These are phyloP conservation scores for Suillus variegatus DNA, from an alignment of 768 basidiomycete species.

Conservation along the genomic window DNA sequence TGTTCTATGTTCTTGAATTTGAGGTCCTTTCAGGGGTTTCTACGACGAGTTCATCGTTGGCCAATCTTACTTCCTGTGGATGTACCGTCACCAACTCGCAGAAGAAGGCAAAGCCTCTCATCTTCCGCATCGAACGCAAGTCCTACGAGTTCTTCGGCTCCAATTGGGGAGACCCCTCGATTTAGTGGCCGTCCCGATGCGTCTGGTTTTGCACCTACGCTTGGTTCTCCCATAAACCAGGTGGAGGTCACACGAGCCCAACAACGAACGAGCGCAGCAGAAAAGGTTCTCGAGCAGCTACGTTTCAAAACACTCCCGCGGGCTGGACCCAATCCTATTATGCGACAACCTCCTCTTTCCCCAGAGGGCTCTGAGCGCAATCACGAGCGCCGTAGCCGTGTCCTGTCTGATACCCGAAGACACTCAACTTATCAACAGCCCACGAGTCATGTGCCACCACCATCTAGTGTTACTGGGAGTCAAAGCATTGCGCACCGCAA, in stretches of 20 bases:
- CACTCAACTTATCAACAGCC: slow-evolving; percentile 21
- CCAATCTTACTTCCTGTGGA: slow-evolving; percentile 66
- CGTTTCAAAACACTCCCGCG: slow-evolving; percentile 58
- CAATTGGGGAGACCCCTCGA: slow-evolving; percentile 13
- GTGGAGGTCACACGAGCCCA: slow-evolving; percentile 34
- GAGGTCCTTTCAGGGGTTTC: slow-evolving; percentile 63
- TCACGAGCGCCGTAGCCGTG: slow-evolving; percentile 24
- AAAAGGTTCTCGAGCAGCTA: slow-evolving; percentile 67
- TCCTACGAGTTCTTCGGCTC: background rate
- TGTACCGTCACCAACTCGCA: slow-evolving; percentile 21
- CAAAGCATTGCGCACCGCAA: slow-evolving; percentile 4
- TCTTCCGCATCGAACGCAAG: slow-evolving; percentile 4
- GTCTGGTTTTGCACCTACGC: slow-evolving; percentile 20
- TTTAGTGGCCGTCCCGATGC: slow-evolving; percentile 26
- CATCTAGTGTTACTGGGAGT: slow-evolving; percentile 21
- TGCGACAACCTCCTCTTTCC: slow-evolving; percentile 20
- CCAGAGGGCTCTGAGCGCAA: slow-evolving; percentile 17
- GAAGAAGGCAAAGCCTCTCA: slow-evolving; percentile 33
- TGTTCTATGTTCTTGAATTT: background rate
- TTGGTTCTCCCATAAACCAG: slow-evolving; percentile 34
- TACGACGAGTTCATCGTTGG: slow-evolving; percentile 92
- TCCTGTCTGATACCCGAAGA: slow-evolving; percentile 32
- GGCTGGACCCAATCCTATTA: slow-evolving; percentile 25
- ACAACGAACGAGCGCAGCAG: slow-evolving; percentile 64
- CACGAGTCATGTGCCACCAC: background rate